Evolutionary conservation across 225 moss, liverwort and hornwort genomes (phyloP).

Genomic region (Straminergon stramineum): DNA sequence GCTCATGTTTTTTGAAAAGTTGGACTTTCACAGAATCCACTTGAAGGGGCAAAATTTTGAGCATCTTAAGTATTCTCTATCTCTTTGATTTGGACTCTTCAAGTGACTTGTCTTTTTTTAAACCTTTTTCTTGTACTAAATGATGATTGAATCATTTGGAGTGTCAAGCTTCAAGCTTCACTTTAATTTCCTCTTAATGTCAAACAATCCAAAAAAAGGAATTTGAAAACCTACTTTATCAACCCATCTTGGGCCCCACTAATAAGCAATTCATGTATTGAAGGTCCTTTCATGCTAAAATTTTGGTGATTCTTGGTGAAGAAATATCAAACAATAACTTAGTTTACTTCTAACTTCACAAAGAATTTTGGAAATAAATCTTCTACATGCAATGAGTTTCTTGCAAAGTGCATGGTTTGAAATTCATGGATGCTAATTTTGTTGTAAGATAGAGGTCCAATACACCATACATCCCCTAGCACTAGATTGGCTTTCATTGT

Average conservation of each 20-base stretch:
- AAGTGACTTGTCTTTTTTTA: accelerated
- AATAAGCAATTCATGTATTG: background rate
- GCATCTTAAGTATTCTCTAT: background rate
- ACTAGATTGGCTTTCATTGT: accelerated
- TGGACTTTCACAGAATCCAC: background rate
- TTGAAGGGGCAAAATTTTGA: too few species aligned
- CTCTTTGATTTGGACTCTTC: background rate
- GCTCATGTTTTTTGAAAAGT: background rate
- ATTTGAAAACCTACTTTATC: background rate
- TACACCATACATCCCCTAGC: background rate
- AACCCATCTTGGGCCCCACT: accelerated
- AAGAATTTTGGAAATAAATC: background rate
- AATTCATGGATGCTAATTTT: background rate
- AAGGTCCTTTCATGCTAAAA: background rate
- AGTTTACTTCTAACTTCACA: background rate
- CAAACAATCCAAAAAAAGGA: accelerated
- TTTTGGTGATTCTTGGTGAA: background rate
- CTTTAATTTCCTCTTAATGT: background rate
- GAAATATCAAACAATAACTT: background rate
- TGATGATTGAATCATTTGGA: background rate
- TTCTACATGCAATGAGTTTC: background rate
- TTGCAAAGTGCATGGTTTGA: background rate
- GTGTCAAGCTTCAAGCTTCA: background rate
- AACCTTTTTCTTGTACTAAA: background rate
- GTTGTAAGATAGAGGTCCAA: background rate